Evolutionary conservation across 148 eudicot species (phyloP), one percentile per base, ranked within the genome.

Genomic region (Amaranthus cruentus): DNA sequence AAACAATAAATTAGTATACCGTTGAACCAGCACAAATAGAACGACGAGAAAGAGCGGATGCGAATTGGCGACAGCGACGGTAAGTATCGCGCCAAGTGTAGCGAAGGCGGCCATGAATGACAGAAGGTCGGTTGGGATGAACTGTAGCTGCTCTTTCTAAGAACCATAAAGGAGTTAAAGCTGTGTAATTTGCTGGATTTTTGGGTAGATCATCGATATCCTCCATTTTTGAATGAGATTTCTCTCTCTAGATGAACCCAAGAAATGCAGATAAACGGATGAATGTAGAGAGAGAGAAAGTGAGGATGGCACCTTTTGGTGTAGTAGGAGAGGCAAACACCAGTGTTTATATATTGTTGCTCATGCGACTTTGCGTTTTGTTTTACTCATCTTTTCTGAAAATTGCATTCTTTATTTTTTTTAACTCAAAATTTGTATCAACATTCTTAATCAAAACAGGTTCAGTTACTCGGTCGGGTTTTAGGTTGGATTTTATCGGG

Each of bases 11-110:
- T 28, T 28, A 53, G 44, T 4, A 3, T 81, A 94, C 98, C 85
- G 98, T 89, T 69, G 71, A 64, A 44, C 88, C 92, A 58, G 83
- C 73, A 78, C 82, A 83, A 70, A 91, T 68, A 47, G 85, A 82
- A 66, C 74, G 91, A 18, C 65, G 75, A 9, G 80, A 77, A 64
- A 94, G 96, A 54, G 96, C 97, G 69, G 90, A 89, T 68, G 97
- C 97, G 43, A 94, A 78, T 55, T 83, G 90, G 68, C 98, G 92
- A 83, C 96, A 94, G 21, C 98, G 98, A 11, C 68, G 77, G 76
- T 91, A 93, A 73, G 98, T 94, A 52, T 91, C 91, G 15, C 53
- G 87, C 98, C 98, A 94, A 6, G 93, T 88, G 85, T 87, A 91
- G 9, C 62, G 74, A 3, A 78, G 42, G 0, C 81, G 62, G 74